These are phyloP conservation scores for Conticribra weissflogii DNA, from an alignment of 108 stramenopile genomes.

Conservation along the genomic window DNA sequence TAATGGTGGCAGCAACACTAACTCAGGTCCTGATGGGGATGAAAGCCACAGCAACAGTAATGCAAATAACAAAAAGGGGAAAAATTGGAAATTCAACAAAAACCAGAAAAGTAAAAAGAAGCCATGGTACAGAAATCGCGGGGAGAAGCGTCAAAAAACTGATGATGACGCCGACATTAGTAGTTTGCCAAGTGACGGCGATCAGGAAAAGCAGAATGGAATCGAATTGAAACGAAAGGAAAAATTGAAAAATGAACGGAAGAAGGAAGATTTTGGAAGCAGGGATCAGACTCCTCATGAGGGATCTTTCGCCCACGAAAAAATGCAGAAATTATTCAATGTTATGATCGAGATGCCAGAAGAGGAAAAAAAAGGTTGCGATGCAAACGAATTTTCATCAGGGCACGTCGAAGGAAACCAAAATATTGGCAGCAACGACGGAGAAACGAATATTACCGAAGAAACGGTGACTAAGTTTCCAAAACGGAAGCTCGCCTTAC, in stretches of 20 bases:
- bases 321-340: conserved; percentile 56
- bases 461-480: conserved; percentile 15
- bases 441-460: neutral
- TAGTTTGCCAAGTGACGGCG: neutral
- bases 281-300: conserved; percentile 47
- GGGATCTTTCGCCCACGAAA: conserved; percentile 73
- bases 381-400: too few relatives aligned
- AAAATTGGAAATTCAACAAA: neutral
- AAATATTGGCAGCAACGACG: too few relatives aligned
- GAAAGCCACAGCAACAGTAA: neutral
- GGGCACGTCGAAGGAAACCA: too few relatives aligned
- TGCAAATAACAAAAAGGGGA: neutral
- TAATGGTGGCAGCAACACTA: neutral
- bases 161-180: neutral
- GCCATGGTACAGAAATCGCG: neutral
- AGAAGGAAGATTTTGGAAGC: conserved; percentile 17
- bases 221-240: neutral
- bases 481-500: conserved; percentile 69
- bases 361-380: neutral
- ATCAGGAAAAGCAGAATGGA: conserved; percentile 3
- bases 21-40: neutral
- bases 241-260: conserved; percentile 11
- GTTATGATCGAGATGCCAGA: conserved; percentile 17
- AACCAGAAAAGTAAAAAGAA: neutral
- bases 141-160: neutral